Evolutionary conservation across 2,329 filamentous ascomycete species (phyloP), one percentile per base, ranked within the genome.

Genomic region (Pseudogymnoascus sp.): DNA sequence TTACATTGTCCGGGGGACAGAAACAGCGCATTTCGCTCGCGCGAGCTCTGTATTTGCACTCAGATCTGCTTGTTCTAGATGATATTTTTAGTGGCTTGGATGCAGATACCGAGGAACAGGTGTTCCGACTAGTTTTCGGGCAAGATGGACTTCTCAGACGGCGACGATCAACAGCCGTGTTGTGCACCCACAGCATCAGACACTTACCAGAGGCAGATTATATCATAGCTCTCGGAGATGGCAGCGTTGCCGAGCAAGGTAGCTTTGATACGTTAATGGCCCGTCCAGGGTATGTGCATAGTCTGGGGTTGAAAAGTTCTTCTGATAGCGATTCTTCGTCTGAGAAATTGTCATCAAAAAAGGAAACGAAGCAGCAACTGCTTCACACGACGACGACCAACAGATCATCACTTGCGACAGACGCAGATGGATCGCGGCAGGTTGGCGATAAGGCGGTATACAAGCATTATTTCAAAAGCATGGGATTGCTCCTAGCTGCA

Each of bases 231-330:
- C 70, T 76, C 8, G 68, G 65, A 25, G 66, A 71, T 11, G 74
- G 74, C 28, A 69, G 53, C 35, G 70, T 76, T 10, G 62, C 66
- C 2, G 73, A 76, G 65, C 73, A 75, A 67, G 74, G 75, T 11
- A 65, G 63, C 16, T 75, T 74, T 44, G 70, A 73, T 14, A 68
- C 69, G 12, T 66, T 76, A 16, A 72, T 71, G 60, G 63, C 64
- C 1, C 66, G 69, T 21, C 16, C 42, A 47, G 63, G 50, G 3
- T 56, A 56, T 33, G 50, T 56, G 16, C 50, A 56, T 10, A 31
- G 50, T 18, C 50, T 56, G 4, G 50, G 50, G 8, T n/a, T 33
- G n/a, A 56, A 56, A 33, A 23, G n/a, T 8, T 56, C 50, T 60
- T 60, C 59, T 14, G 59, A 60, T 12, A 42, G 60, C 23, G 63